These are phyloP conservation scores for Grifola frondosa DNA, from an alignment of 1,284 basidiomycete genomes.

Conservation along the genomic window DNA sequence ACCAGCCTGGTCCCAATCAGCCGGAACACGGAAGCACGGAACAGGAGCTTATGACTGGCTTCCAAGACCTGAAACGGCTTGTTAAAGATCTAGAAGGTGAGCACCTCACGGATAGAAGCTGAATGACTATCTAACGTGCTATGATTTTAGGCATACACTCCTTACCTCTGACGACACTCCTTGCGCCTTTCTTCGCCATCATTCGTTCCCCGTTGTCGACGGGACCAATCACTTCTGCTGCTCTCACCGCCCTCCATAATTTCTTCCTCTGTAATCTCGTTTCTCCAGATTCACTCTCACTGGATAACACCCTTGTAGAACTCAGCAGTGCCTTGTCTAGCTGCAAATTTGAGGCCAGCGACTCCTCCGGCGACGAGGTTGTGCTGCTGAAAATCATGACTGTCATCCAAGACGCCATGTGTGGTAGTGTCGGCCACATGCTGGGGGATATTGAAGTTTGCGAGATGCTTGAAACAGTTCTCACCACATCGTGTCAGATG, in stretches of 20 bases:
- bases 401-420: conserved; percentile 85
- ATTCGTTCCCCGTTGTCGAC: conserved; percentile 92
- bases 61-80: conserved; percentile 81
- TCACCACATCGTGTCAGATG: conserved; percentile 98
- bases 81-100: conserved; percentile 75
- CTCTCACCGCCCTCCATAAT: conserved; percentile 84
- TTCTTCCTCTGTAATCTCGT: conserved; percentile 84
- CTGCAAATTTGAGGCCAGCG: conserved; percentile 97
- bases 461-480: conserved; percentile 96
- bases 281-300: conserved; percentile 45
- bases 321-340: conserved; percentile 90
- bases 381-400: conserved; percentile 91
- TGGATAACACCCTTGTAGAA: conserved; percentile 74
- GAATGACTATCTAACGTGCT: not conserved
- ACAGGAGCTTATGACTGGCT: conserved; percentile 85
- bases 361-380: conserved; percentile 94
- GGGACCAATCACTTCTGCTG: conserved; percentile 90
- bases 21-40: conserved; percentile 57
- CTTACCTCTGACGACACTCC: conserved; percentile 57
- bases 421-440: conserved; percentile 60
- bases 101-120: conserved; percentile 23
- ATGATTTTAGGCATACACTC: conserved; percentile 51
- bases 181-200: conserved; percentile 91
- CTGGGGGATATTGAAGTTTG: conserved; percentile 95
- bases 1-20: conserved; percentile 33